Percentiles rank a stretch among this genome's conserved stretches.
Conservation (phyloP, 441 rosid species). For the Syzygium syzygioides region DNA sequence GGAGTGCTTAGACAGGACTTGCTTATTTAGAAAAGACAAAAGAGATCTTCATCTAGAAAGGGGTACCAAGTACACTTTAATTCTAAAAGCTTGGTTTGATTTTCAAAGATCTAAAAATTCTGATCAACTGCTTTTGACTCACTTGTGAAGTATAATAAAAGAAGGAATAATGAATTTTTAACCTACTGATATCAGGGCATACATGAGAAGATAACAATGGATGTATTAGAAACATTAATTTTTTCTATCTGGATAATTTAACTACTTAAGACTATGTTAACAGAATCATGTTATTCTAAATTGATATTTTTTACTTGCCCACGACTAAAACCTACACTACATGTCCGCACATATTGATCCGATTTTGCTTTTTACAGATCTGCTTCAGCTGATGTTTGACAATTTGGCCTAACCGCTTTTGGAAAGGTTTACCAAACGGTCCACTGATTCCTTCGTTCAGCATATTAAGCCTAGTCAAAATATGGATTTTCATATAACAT, state of each 20-base stretch:
- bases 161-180: not conserved
- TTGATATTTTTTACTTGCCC: not conserved
- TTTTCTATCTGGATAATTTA: not conserved
- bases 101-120: not conserved
- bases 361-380: not conserved
- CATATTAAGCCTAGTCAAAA: not conserved
- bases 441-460: not conserved
- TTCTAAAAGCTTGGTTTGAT: not conserved
- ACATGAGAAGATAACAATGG: not conserved
- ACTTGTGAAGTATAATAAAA: not conserved
- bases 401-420: not conserved
- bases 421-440: not conserved
- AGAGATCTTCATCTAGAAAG: not conserved
- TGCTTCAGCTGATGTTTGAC: not conserved
- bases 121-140: not conserved
- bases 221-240: not conserved
- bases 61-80: not conserved
- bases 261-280: not conserved
- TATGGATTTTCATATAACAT: not conserved
- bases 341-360: not conserved
- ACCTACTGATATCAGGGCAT: not conserved
- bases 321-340: not conserved
- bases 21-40: not conserved
- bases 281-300: not conserved
- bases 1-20: not conserved